Base-by-base conservation (phyloP, 148 eudicot species). In the Rhododendron molle region DNA sequence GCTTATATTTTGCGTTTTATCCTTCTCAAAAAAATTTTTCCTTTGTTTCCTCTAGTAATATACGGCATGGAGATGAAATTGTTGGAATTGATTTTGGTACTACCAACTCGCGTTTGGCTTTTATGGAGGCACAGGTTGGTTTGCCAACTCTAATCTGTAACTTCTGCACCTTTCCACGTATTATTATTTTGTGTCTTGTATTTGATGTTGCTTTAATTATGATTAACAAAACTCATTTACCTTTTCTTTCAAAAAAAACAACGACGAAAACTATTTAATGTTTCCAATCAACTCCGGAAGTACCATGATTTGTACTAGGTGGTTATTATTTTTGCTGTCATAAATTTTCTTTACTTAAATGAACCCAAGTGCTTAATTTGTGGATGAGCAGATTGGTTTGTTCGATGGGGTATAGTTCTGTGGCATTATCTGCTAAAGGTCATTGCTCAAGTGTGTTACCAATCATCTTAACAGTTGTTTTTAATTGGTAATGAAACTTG, bases 51-150 rank as follows among this genome's bases (percentile, higher is more conserved):
- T 23, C 34, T 71, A 30, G 76, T 71, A 71, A 71, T 71, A 28
- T 30, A 71, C 36, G 0, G 76, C 76, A 13, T 71, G 16, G 76
- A 30, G 76, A 71, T 71, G 76, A 71, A 7, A 28, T 71, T 30
- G 76, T 71, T 71, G 76, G 76, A 26, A 71, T 71, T 71, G 76
- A 71, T 23, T 71, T 71, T 71, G 76, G 36, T 71, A 30, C 76
- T 71, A 0, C 76, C 76, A 71, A 71, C 1, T 28, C 76, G 1
- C 38, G 76, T 71, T 28, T 28, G 36, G 76, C 76, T 30, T 20
- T 71, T 32, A 71, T 71, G 38, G 76, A 71, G 28, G 73, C 73
- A 67, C 14, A 67, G 73, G 73, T 67, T 67, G 13, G 73, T 67
- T 67, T 20, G 28, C 76, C 15, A 71, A 30, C 76, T 71, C 76